Conservation (phyloP, 805 yeast species). For the Metschnikowia corniflorae region DNA sequence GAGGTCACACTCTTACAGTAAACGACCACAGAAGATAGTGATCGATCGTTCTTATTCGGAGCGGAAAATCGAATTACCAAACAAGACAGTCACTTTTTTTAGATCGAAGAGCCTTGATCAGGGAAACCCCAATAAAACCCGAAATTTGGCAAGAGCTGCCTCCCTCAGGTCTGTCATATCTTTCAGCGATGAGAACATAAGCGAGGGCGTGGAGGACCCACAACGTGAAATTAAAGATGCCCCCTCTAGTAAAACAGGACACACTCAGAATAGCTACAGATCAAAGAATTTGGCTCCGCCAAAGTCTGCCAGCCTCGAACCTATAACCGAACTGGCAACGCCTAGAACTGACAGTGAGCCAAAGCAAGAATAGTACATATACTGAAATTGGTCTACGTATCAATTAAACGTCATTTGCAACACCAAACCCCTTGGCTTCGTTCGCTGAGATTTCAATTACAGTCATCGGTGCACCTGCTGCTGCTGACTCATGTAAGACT, state of each 20-base stretch:
- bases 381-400: too few species aligned
- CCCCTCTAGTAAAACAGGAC: too few species aligned
- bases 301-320: slow-evolving; percentile 16
- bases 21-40: slow-evolving; percentile 31
- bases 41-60: slow-evolving; percentile 22
- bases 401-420: too few species aligned
- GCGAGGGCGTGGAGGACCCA: slow-evolving; percentile 18
- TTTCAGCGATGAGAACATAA: slow-evolving; percentile 22
- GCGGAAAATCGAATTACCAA: slow-evolving; percentile 35
- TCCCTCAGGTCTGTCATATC: slow-evolving; percentile 30
- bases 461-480: too few species aligned
- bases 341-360: too few species aligned
- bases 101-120: slow-evolving; percentile 21
- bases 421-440: too few species aligned
- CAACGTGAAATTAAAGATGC: background rate
- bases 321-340: slow-evolving; percentile 22
- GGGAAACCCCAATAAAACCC: slow-evolving; percentile 15
- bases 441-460: too few species aligned
- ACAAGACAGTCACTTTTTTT: slow-evolving; percentile 43
- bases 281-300: slow-evolving; percentile 1
- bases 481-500: slow-evolving; percentile 34
- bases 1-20: slow-evolving; percentile 39
- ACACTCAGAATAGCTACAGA: too few species aligned
- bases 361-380: too few species aligned
- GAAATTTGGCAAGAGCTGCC: slow-evolving; percentile 27